Base-by-base conservation (phyloP, 768 basidiomycete species). In the Macrolepiota albuminosa region DNA sequence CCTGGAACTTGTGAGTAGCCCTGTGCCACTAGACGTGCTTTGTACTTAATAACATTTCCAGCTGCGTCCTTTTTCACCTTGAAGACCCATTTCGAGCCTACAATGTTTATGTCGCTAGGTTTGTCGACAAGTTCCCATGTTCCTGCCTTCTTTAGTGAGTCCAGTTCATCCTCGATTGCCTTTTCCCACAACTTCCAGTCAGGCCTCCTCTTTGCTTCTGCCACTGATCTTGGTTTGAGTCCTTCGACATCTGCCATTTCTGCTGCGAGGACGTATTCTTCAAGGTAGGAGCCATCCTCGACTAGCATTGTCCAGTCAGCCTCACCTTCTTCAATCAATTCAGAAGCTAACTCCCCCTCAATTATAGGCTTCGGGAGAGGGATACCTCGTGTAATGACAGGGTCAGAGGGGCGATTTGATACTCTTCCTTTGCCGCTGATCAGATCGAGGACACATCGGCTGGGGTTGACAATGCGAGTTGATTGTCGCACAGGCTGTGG, bases 71-170 rank as follows among this genome's bases (percentile, higher is more conserved):
- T 46, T 24, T 46, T 46, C 6, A 46, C 45, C 24, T 46, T 46
- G 4, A 29, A 45, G 8, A 46, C 24, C 45, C 45, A 46, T 11
- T 46, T 46, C 11, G 65, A 73, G 0, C 64, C 64, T 0, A 76
- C 59, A 0, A 71, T 62, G 8, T 72, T 72, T 1, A 61, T 29
- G 1, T 60, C 6, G 4, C 11, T 6, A 13, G 45, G 45, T 7
- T 46, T 46, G 45, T 46, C 13, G 4, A 46, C 10, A 3, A 75
- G 48, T 26, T 68, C 62, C 71, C 71, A 77, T 10, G 67, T 72
- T 1, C 66, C 64, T n/a, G 66, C 67, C 40, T 42, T 42, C 5
- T 18, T 42, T n/a, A 45, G 10, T 9, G 9, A 45, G 4, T 45
- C 43, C 10, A 45, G 21, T 45, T 46, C 13, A 6, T 46, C 24